These are phyloP conservation scores for Triticum timopheevii DNA, from an alignment of 176 grass and related monocot genomes.

Conservation along the genomic window DNA sequence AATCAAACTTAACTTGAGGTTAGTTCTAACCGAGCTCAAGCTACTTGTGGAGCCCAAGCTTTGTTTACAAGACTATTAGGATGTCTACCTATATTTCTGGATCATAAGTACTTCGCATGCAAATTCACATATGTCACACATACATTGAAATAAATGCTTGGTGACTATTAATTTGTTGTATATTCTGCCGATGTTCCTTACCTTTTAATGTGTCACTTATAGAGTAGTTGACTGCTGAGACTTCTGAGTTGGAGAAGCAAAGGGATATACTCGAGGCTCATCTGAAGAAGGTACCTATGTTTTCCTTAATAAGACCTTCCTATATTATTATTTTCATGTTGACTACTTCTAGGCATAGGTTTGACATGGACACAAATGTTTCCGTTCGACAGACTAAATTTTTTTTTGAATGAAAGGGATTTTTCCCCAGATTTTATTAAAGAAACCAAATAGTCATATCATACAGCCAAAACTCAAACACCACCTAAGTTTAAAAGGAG, in stretches of 20 bases:
- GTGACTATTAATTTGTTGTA: background rate
- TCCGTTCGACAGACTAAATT: background rate
- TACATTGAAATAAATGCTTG: slow-evolving; percentile 9
- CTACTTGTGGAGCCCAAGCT: background rate
- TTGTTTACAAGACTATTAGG: background rate
- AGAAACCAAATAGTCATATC: too few species aligned
- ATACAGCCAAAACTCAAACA: too few species aligned
- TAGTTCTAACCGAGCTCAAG: background rate
- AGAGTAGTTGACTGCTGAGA: slow-evolving; percentile 78
- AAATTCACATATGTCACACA: background rate
- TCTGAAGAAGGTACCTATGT: slow-evolving; percentile 70
- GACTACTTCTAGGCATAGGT: slow-evolving; percentile 2
- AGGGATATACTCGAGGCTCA: slow-evolving; percentile 86
- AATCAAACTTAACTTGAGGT: background rate
- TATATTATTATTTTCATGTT: background rate
- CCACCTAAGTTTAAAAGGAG: too few species aligned
- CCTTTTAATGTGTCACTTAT: slow-evolving; percentile 24
- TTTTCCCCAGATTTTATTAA: too few species aligned
- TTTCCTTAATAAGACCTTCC: slow-evolving; percentile 5
- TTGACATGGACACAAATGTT: background rate
- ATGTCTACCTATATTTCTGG: slow-evolving; percentile 6
- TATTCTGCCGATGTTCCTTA: background rate
- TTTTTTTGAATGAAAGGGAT: too few species aligned
- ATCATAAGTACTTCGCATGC: background rate
- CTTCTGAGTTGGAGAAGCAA: slow-evolving; percentile 89